Evolutionary conservation across 352 stramenopile species (phyloP), one percentile per base, ranked within the genome.

Genomic region (Phytophthora fragariaefolia): DNA sequence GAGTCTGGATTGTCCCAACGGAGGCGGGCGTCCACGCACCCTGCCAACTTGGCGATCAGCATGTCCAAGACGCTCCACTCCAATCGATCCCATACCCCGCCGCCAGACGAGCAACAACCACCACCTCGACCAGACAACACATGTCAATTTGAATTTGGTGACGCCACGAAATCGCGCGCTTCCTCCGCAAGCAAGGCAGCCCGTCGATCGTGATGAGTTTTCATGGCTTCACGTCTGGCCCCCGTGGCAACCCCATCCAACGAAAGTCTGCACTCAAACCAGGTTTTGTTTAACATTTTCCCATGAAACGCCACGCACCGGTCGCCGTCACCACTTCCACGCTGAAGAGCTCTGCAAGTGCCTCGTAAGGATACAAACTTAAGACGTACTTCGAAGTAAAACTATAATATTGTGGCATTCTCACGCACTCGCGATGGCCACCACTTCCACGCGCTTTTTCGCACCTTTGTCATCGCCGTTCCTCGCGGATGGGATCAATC

Each of bases 401-500:
- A n/a, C n/a, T n/a, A n/a, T n/a, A n/a, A n/a, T 47, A 47, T 47
- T 47, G 40, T 47, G 40, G 40, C 18, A 18, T 24, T 47, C n/a
- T 17, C n/a, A 5, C 7, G n/a, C n/a, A 8, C 36, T 48, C 42
- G 42, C 7, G 7, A 9, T 52, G 20, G 17, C 52, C 17, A 38
- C 52, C 36, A 27, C 36, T 40, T 49, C 52, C 27, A 40, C 26
- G 52, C 52, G 23, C 52, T 20, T 59, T n/a, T 50, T 47, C 51
- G 52, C 49, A 24, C 20, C 7, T 32, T 46, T 42, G 26, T 38
- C 53, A 10, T 13, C 34, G 40, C 8, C 3, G 23, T 66, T 66
- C 48, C 48, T 59, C 24, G 48, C 40, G 34, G 58, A 66, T 59
- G 34, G 58, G 24, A 38, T 55, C 43, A 47, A 63, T 55, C 56